Percentiles rank a stretch among this genome's conserved stretches.
These are phyloP conservation scores for Penicillium pancosmium DNA, from an alignment of 495 filamentous ascomycete genomes.

Conservation along the genomic window DNA sequence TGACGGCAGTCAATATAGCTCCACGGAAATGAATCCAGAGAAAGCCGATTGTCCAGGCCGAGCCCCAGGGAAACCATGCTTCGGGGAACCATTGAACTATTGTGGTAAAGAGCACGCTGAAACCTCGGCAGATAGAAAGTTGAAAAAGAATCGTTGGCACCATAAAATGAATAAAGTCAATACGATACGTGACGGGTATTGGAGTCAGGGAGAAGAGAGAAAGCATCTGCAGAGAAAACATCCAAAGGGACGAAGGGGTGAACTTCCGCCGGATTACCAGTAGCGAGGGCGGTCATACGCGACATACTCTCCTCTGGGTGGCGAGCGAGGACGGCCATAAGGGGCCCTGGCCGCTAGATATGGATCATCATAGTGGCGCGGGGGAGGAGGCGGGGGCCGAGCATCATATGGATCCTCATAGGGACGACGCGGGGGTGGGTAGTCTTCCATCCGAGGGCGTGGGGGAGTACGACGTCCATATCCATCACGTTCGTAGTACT, in stretches of 20 bases:
- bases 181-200: constrained; percentile 34
- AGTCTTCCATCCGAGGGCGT: constrained; percentile 74
- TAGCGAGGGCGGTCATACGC: constrained; percentile 51
- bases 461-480: constrained; percentile 71
- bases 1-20: neutral
- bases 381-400: constrained; percentile 45
- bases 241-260: constrained; percentile 3
- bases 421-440: constrained; percentile 58
- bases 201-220: constrained; percentile 11
- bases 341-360: constrained; percentile 44
- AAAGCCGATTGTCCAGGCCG: neutral
- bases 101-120: constrained; percentile 12
- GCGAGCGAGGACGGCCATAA: constrained; percentile 48
- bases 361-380: constrained; percentile 50
- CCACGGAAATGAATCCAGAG: neutral
- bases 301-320: constrained; percentile 45
- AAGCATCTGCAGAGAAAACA: constrained; percentile 20
- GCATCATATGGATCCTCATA: constrained; percentile 58
- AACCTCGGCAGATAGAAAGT: constrained; percentile 21
- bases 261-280: constrained; percentile 35
- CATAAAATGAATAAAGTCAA: constrained; percentile 23
- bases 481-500: constrained; percentile 79
- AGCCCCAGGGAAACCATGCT: constrained; percentile 8
- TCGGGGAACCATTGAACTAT: neutral
- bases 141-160: constrained; percentile 21